These are phyloP conservation scores for Hypoxylon rubiginosum DNA, from an alignment of 2,329 filamentous ascomycete genomes.

Conservation along the genomic window DNA sequence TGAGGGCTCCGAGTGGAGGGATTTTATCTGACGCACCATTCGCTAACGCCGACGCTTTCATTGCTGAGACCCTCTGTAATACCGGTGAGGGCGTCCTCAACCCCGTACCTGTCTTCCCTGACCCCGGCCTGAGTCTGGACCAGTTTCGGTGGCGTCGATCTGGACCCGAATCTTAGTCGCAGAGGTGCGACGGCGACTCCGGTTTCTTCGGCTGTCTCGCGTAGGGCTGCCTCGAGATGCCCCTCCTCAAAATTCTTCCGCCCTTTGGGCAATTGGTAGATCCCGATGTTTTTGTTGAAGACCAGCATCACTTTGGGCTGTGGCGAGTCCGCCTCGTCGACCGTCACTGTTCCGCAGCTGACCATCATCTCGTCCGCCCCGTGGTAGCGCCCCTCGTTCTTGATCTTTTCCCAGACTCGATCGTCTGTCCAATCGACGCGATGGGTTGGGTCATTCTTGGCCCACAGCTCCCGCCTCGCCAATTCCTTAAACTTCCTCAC, in stretches of 20 bases:
- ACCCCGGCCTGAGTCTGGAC: conserved; percentile 27
- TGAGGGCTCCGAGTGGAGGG: neutral
- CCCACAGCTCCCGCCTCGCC: conserved; percentile 43
- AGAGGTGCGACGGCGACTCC: conserved; percentile 58
- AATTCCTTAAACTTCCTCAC: conserved; percentile 41
- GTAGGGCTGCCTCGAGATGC: conserved; percentile 58
- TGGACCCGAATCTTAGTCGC: conserved; percentile 58
- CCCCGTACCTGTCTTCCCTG: conserved; percentile 33
- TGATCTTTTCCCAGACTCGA: conserved; percentile 50
- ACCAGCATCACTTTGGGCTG: conserved; percentile 57
- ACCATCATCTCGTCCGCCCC: conserved; percentile 60
- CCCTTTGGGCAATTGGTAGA: conserved; percentile 64
- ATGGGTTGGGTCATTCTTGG: conserved; percentile 40
- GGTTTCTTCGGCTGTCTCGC: conserved; percentile 64
- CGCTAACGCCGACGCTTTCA: conserved; percentile 49
- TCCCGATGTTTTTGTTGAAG: conserved; percentile 58
- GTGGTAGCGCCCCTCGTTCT: conserved; percentile 52
- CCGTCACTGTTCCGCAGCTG: conserved; percentile 62
- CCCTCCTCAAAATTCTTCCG: conserved; percentile 63
- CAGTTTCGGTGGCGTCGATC: conserved; percentile 55
- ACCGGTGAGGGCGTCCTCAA: conserved; percentile 45
- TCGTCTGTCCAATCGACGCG: conserved; percentile 48
- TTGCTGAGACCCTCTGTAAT: conserved; percentile 48
- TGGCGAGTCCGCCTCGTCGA: conserved; percentile 52
- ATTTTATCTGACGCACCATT: conserved; percentile 44